phyloP scores from a whole-genome alignment of 371 early-diverging fungal species.

The Mortierella sp. region DNA sequence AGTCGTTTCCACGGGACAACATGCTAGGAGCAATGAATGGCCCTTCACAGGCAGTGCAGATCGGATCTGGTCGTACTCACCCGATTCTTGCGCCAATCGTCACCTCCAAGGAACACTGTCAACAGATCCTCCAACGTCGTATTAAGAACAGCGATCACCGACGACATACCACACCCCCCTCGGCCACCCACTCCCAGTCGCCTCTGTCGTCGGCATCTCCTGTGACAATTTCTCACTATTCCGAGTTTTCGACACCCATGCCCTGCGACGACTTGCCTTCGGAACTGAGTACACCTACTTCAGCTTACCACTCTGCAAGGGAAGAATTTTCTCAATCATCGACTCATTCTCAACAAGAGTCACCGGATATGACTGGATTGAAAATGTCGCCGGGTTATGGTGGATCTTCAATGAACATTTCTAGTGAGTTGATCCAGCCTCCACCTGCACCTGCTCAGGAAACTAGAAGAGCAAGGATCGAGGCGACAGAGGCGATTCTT shows the following conservation, averaged over 20 bases:
- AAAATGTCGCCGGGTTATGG: not conserved
- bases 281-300: not conserved
- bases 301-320: not conserved
- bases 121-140: slow-evolving; percentile 11
- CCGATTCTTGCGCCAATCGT: slow-evolving; percentile 27
- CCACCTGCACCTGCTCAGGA: not conserved
- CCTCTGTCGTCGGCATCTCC: not conserved
- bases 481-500: not conserved
- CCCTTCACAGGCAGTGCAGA: not conserved
- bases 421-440: slow-evolving; percentile 1
- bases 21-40: too few relatives aligned
- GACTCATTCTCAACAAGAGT: not conserved
- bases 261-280: not conserved
- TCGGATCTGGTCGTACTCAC: not conserved
- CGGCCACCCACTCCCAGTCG: not conserved
- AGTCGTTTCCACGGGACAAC: not conserved
- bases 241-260: not conserved
- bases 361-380: not conserved
- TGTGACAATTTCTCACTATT: not conserved
- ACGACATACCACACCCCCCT: not conserved
- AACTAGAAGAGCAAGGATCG: not conserved
- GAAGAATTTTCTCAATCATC: not conserved
- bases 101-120: slow-evolving; percentile 26
- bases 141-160: not conserved
- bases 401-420: not conserved